Percentiles rank a stretch among this genome's conserved stretches.
These are phyloP conservation scores for Sporothrix euskadiensis DNA, from an alignment of 2,329 filamentous ascomycete species.

Conservation along the genomic window DNA sequence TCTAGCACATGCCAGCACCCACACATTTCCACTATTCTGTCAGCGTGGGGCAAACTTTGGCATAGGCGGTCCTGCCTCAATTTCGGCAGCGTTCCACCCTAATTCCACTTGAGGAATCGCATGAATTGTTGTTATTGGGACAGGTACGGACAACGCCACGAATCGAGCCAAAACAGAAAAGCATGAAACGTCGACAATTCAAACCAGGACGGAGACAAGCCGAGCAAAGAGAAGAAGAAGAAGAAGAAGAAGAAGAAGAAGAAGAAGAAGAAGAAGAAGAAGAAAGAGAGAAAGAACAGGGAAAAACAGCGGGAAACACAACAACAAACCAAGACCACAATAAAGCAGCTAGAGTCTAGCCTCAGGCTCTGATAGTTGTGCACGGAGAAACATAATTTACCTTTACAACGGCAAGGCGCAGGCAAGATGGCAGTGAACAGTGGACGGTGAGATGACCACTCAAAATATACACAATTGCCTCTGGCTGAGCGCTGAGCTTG, in stretches of 20 bases:
- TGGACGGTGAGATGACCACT: background rate
- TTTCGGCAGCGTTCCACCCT: conserved; percentile 46
- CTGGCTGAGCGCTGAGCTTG: background rate
- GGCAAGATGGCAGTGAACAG: conserved; percentile 4
- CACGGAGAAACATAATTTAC: background rate
- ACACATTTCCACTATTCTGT: conserved; percentile 18
- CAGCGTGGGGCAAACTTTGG: conserved; percentile 33
- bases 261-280: too few relatives aligned
- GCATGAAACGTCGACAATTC: conserved; percentile 21
- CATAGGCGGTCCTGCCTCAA: conserved; percentile 41
- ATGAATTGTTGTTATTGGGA: conserved; percentile 37
- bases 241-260: background rate
- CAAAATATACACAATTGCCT: background rate
- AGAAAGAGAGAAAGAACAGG: background rate
- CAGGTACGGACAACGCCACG: background rate
- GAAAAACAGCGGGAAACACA: background rate
- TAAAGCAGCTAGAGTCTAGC: background rate
- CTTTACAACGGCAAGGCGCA: conserved; percentile 2
- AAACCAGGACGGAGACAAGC: background rate
- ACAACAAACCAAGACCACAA: background rate
- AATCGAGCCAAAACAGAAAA: conserved; percentile 8
- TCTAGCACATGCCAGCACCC: conserved; percentile 17
- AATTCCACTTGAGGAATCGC: conserved; percentile 42
- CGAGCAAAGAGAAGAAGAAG: background rate
- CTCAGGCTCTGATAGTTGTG: background rate